Evolutionary conservation across 305 asterid genomes (phyloP), one percentile per base, ranked within the genome.

Genomic region (Nicotiana rustica): DNA sequence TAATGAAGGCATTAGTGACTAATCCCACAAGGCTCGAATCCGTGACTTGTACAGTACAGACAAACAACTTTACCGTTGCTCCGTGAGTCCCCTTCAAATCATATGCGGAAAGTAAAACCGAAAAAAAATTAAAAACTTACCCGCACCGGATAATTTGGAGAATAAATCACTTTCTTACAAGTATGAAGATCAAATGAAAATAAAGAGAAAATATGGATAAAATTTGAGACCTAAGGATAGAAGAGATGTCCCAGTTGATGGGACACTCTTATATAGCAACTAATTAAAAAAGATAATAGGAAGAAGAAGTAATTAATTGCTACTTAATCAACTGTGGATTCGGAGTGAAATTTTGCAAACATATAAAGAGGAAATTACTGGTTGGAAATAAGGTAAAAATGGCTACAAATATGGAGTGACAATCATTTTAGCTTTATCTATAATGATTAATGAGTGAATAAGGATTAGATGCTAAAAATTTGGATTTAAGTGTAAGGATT

Each of bases 241-340:
- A 13, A 49, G 35, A 73, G 59, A 49, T 73, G 79, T 73, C 79
- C 79, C 79, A 73, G 8, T 14, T 49, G 29, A 8, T 25, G 79
- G 79, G 79, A 73, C 79, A 73, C 41, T 2, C 64, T 41, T 69
- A 10, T 13, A 49, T 75, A 75, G 14, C 36, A 71, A 75, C 65
- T 52, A 75, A 75, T 25, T 49, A 12, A 6, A 25, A 69, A 70
- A 21, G 41, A 75, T 75, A 49, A 47, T 9, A 67, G 4, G 2
- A 67, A 3, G 4, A 67, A 67, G 3, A 41, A 8, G 8, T 15
- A 49, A 7, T 73, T 25, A 52, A 73, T 14, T 59, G 64, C 64
- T 73, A 49, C 4, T 13, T 25, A 18, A 10, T 60, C 2, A 18
- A 18, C 31, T 60, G 7, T 3, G 62, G 14, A 3, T 61, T 1